Percentiles rank a stretch among this genome's conserved stretches.
phyloP scores from a whole-genome alignment of 768 basidiomycete genomes.

The Terana coerulea region DNA sequence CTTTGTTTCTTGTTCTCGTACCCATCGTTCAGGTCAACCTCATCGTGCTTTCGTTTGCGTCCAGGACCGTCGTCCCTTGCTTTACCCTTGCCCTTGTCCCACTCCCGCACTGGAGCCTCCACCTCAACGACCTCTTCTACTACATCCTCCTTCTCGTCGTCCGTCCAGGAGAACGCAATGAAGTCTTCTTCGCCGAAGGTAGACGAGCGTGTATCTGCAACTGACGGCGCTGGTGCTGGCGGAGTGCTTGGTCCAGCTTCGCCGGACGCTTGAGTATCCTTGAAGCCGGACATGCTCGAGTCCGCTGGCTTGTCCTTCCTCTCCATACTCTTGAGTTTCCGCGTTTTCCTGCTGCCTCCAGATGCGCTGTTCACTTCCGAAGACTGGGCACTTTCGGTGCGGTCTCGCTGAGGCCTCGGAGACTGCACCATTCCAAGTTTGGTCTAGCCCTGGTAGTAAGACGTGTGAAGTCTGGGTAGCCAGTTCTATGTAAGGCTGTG shows the following conservation, averaged over 20 bases:
- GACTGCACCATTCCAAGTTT: neutral
- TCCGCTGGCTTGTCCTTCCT: neutral
- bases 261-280: neutral
- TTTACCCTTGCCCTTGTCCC: conserved; percentile 20
- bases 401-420: neutral
- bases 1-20: conserved; percentile 52
- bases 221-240: neutral
- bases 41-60: conserved; percentile 46
- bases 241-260: conserved; percentile 9
- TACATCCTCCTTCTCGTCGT: conserved; percentile 20
- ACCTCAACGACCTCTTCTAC: conserved; percentile 5
- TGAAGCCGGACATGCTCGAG: neutral
- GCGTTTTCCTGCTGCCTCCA: neutral
- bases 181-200: conserved; percentile 26
- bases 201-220: neutral
- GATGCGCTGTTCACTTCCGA: neutral
- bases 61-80: conserved; percentile 16
- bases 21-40: conserved; percentile 45
- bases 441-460: neutral
- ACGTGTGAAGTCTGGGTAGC: too few species aligned
- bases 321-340: neutral
- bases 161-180: conserved; percentile 28
- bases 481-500: too few species aligned
- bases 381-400: neutral
- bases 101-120: conserved; percentile 19